Evolutionary conservation across 768 basidiomycete species (phyloP).

Genomic region (Auricularia heimuer): DNA sequence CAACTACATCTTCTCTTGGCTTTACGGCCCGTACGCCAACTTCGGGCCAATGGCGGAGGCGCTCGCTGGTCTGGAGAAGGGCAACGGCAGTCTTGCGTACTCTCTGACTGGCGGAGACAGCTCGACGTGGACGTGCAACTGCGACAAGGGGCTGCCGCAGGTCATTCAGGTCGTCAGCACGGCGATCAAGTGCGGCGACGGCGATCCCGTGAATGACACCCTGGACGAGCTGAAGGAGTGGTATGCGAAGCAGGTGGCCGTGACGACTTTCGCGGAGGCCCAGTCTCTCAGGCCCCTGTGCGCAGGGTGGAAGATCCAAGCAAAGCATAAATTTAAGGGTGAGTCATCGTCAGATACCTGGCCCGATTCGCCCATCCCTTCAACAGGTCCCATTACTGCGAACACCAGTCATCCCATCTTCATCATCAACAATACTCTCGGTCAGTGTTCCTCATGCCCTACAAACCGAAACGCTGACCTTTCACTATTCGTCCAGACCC

Average conservation of each 20-base stretch:
- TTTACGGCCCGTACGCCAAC: slow-evolving; percentile 27
- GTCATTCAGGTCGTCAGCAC: background rate
- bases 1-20: slow-evolving; percentile 20
- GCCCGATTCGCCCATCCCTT: too few relatives aligned
- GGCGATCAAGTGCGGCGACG: slow-evolving; percentile 11
- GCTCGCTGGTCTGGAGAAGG: slow-evolving; percentile 22
- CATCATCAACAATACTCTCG: background rate
- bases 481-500: too few relatives aligned
- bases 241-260: background rate
- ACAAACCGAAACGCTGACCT: too few relatives aligned
- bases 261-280: slow-evolving; percentile 9
- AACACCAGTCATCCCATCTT: too few relatives aligned
- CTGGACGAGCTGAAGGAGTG: slow-evolving; percentile 5
- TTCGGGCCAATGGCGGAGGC: slow-evolving; percentile 28
- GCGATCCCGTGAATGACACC: slow-evolving; percentile 7
- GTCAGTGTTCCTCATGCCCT: background rate
- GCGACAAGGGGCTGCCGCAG: background rate
- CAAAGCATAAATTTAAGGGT: slow-evolving; percentile 9
- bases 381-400: too few relatives aligned
- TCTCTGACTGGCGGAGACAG: background rate
- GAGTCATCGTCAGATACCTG: background rate
- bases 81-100: background rate
- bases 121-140: background rate
- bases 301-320: slow-evolving; percentile 9
- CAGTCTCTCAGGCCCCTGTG: background rate